Evolutionary conservation across 441 rosid species (phyloP), one percentile per base, ranked within the genome.

Genomic region (Lepidium campestre): DNA sequence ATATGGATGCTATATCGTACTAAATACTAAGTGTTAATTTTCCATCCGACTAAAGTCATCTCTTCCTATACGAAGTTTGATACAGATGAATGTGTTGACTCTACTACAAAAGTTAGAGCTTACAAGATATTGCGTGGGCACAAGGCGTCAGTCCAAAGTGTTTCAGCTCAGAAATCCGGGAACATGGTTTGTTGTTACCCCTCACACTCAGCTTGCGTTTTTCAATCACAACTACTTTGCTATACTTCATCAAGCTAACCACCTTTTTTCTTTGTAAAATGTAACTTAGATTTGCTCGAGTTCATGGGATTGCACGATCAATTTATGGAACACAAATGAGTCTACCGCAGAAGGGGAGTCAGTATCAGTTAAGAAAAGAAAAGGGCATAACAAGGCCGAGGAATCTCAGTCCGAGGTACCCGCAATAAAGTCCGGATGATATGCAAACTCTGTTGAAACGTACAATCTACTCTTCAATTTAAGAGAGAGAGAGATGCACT

Each of bases 281-380:
- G 47, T 34, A 40, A 55, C 41, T 32, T 76, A 93, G 98, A 50
- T 88, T 67, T 89, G 97, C 82, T 91, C 96, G 15, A 87, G 97
- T 71, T 91, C 97, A 11, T 91, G 96, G 97, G 97, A 94, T 84
- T 85, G 85, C 65, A 84, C 85, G 1, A 83, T 95, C 70, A 88
- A 87, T 75, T 73, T 95, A 62, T 91, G 99, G 99, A 62, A 53
- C 78, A 82, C 90, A 18, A 77, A 77, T 78, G 78, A 79, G 44
- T 69, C 86, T 36, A 82, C 72, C 57, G 64, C 71, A 25, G 85
- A 78, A 31, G 89, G 86, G 45, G 79, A 81, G 53, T 67, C 71
- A 23, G 90, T 89, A 59, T 70, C 96, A 39, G 59, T 83, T 62
- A 95, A 95, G 85, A 95, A 81, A 84, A 85, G 98, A 78, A 95